Base-by-base conservation (phyloP, 106 monocot species). In the Ottelia alismoides region DNA sequence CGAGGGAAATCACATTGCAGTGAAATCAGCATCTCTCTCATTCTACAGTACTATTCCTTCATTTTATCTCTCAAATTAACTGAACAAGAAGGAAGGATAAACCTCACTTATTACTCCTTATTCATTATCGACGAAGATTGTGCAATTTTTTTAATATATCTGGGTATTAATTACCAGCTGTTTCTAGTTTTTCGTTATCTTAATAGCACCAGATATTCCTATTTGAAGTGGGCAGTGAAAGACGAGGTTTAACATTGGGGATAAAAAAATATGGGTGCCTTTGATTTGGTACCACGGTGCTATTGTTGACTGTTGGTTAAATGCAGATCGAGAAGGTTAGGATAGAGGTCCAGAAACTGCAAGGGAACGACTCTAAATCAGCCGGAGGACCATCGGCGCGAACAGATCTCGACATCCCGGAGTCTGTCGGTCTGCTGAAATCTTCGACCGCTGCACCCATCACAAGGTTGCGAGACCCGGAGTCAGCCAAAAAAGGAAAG, bases 361-460 rank as follows among this genome's bases (percentile, higher is more conserved):
- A 76, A 55, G 29, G 65, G 1, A 69, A 73, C 22, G 70, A 57
- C 11, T 69, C 60, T 49, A 49, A 63, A 49, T 68, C 62, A 44
- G 60, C 35, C 23, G 60, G 56, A 44, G 84, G 72, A 18, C 72
- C 75, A 55, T 52, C 81, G 28, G 58, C 62, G 22, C 86, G 68
- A 51, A 62, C 45, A 6, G 84, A 84, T 51, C 82, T 92, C 29
- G 94, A 96, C 55, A 96, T 96, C 45, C 94, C 94, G 0, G 94
- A 96, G 62, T 96, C 94, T 1, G 48, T 96, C 52, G 94, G 78
- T 45, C 45, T 96, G 46, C n/a, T n/a, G n/a, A n/a, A n/a, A n/a
- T n/a, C n/a, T n/a, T n/a, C n/a, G n/a, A n/a, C n/a, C n/a, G n/a
- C n/a, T n/a, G n/a, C n/a, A n/a, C n/a, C n/a, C n/a, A n/a, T n/a